Conservation (phyloP, 169 alveolate genomes). For the Cryptosporidium parvum region DNA sequence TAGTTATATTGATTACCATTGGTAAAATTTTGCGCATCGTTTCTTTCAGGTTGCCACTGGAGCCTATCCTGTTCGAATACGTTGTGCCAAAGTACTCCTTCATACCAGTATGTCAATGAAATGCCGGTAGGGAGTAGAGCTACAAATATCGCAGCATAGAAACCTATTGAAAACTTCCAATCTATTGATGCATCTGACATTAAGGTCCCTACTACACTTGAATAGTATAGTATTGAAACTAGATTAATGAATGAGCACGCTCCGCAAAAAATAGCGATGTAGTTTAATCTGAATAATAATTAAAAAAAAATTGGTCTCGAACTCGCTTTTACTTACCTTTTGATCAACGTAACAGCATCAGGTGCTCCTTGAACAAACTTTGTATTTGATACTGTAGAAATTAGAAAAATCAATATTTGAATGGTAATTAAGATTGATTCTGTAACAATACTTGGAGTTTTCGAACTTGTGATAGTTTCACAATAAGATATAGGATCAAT, state of each 20-base stretch:
- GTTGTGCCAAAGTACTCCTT: constrained; percentile 59
- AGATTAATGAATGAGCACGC: constrained; percentile 22
- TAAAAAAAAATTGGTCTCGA: neutral
- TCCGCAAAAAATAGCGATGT: constrained; percentile 50
- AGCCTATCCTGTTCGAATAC: constrained; percentile 58
- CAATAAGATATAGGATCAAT: constrained; percentile 36
- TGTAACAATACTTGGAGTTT: constrained; percentile 25
- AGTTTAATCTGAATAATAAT: constrained; percentile 21
- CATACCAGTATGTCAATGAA: constrained; percentile 59
- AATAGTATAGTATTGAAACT: constrained; percentile 28
- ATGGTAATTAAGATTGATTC: constrained; percentile 21
- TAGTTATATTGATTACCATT: constrained; percentile 14
- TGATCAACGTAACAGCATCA: constrained; percentile 48
- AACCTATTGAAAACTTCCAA: constrained; percentile 34
- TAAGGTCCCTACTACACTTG: neutral
- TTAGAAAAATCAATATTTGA: constrained; percentile 23
- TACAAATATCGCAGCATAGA: constrained; percentile 19
- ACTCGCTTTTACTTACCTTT: constrained; percentile 31
- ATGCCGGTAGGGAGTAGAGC: constrained; percentile 29
- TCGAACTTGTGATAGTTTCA: constrained; percentile 3
- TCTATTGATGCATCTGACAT: constrained; percentile 4
- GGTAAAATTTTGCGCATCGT: neutral
- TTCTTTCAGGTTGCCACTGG: constrained; percentile 30
- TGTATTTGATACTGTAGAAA: constrained; percentile 38
- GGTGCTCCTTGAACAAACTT: constrained; percentile 43